phyloP scores from a whole-genome alignment of 1,139 yeast genomes.

The Zygoascus sp. region DNA sequence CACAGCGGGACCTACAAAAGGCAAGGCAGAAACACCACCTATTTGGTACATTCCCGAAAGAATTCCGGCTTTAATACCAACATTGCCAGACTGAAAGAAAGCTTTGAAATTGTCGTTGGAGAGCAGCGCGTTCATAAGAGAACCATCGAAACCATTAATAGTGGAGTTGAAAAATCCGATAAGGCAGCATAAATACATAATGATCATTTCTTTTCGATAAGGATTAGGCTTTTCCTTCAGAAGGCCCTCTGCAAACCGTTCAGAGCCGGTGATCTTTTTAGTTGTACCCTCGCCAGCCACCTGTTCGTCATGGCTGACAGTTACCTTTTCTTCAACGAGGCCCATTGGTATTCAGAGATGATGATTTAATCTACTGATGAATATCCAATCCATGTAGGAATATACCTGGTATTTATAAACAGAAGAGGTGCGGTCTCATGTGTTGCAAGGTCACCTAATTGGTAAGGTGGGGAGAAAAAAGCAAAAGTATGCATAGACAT shows the following conservation, averaged over 20 bases:
- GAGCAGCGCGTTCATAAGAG: constrained; percentile 20
- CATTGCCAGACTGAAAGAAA: constrained; percentile 17
- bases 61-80: constrained; percentile 20
- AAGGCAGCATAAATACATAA: constrained; percentile 17
- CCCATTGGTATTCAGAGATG: background rate
- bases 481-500: background rate
- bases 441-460: background rate
- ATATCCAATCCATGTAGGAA: background rate
- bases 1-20: constrained; percentile 20
- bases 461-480: background rate
- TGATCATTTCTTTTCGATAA: constrained; percentile 12
- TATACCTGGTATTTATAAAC: background rate
- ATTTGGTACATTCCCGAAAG: constrained; percentile 21
- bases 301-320: background rate
- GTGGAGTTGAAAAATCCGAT: constrained; percentile 20
- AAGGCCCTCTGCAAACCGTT: constrained; percentile 9
- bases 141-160: constrained; percentile 23
- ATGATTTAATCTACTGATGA: background rate
- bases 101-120: constrained; percentile 14
- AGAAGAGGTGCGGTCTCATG: background rate
- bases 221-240: constrained; percentile 14
- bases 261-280: constrained; percentile 2
- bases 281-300: background rate
- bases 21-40: constrained; percentile 20
- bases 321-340: background rate